Base-by-base conservation (phyloP, 805 yeast genomes). In the Metschnikowia proteae region DNA sequence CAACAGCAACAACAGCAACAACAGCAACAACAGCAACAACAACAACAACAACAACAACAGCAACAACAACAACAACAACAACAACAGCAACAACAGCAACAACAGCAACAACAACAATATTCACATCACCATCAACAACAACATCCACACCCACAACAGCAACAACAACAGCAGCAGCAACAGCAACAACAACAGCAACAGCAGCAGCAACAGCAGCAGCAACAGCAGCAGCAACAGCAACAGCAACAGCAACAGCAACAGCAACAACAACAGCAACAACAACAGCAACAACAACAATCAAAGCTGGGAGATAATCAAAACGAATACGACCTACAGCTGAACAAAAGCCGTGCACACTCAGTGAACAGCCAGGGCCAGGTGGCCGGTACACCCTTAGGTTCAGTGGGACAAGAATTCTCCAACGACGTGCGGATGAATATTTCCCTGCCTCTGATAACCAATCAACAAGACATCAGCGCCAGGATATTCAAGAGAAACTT, bases 401-500 rank as follows among this genome's bases (percentile, higher is more conserved):
- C 22, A 4, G 43, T 47, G n/a, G 26, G 35, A 11, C 13, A 28
- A 30, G 13, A 22, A 5, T 17, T 23, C 11, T 13, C 45, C 40
- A n/a, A 32, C 31, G 9, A 35, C 33, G 22, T 49, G 7, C 23
- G 46, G 34, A 10, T 31, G 46, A 8, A 34, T 7, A 22, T 17
- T 9, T 32, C 7, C 6, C 37, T 25, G 40, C 42, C 30, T n/a
- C 30, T 30, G 25, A 31, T 40, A 36, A 23, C 37, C 8, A 48
- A 41, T 8, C 56, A 48, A 34, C 51, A 52, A 28, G 52, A 45
- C 10, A 29, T 48, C 23, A 52, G 70, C 48, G 60, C 69, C 6
- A 63, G 67, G 42, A 62, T 71, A 11, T 60, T 67, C 52, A 70
- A 69, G 51, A 54, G 75, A 23, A 73, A 71, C 49, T 46, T 70